Conservation (phyloP, 2,329 filamentous ascomycete genomes). For the Zelopaecilomyces penicillatus region DNA sequence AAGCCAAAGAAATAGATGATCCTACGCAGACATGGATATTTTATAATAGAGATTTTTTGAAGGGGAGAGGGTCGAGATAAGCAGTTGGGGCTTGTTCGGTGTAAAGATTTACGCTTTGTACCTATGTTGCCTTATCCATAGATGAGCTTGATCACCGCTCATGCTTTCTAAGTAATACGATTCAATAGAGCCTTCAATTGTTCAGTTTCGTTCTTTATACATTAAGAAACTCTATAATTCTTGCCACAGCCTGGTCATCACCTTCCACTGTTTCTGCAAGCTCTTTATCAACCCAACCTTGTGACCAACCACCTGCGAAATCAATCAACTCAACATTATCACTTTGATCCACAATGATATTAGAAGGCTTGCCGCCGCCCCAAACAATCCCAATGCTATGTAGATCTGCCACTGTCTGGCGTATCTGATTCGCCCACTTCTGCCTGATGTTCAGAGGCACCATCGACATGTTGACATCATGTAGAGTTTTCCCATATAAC, state of each 20-base stretch:
- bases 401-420: slow-evolving; percentile 7
- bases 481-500: background rate
- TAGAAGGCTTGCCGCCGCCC: slow-evolving; percentile 11
- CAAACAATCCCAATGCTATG: slow-evolving; percentile 9
- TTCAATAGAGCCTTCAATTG: too few species aligned
- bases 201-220: too few species aligned
- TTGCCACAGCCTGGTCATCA: slow-evolving; percentile 9
- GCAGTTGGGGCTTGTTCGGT: too few species aligned
- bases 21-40: too few species aligned
- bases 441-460: slow-evolving; percentile 1
- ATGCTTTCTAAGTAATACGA: too few species aligned
- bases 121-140: too few species aligned
- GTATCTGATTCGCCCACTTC: slow-evolving; percentile 9
- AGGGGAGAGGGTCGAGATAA: too few species aligned
- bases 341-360: slow-evolving; percentile 10
- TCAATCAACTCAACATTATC: slow-evolving; percentile 11
- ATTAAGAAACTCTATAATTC: slow-evolving; percentile 6
- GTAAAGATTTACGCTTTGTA: too few species aligned
- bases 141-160: too few species aligned
- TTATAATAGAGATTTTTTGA: too few species aligned
- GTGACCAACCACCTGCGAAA: slow-evolving; percentile 9
- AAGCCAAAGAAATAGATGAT: too few species aligned
- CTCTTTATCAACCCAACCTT: slow-evolving; percentile 10
- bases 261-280: slow-evolving; percentile 7
- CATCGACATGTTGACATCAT: slow-evolving; percentile 2